Evolutionary conservation across 306 rosid genomes (phyloP).

Genomic region (Morella rubra): DNA sequence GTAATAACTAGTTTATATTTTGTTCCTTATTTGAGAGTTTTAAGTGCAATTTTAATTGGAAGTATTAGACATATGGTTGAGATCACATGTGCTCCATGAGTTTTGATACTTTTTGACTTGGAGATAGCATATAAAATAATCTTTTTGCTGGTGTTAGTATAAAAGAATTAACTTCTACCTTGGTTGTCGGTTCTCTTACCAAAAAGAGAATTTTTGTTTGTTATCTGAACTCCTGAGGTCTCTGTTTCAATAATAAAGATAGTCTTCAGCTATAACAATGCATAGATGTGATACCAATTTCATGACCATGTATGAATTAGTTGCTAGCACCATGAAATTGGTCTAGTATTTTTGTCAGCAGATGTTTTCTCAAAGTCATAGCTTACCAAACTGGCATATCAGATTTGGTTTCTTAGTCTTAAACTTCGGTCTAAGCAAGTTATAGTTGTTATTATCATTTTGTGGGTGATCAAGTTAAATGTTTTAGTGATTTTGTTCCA

Average conservation of each 20-base stretch:
- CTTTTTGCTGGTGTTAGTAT: too few species aligned
- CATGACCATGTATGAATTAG: not conserved
- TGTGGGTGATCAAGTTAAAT: not conserved
- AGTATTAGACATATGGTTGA: not conserved
- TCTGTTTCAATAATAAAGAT: not conserved
- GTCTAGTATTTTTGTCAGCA: not conserved
- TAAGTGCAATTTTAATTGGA: not conserved
- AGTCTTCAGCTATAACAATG: not conserved
- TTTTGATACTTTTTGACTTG: too few species aligned
- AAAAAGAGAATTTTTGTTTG: too few species aligned
- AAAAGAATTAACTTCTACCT: not conserved
- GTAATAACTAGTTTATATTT: not conserved
- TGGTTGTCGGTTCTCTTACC: not conserved
- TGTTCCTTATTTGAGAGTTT: not conserved
- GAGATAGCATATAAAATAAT: too few species aligned
- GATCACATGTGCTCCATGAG: not conserved
- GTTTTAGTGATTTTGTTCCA: not conserved
- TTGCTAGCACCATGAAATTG: not conserved
- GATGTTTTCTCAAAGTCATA: not conserved
- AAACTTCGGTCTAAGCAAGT: not conserved
- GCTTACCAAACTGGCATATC: too few species aligned
- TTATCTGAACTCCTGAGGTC: not conserved
- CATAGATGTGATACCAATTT: not conserved
- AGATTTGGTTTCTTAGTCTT: not conserved
- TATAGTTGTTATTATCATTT: not conserved